A percentile compares a stretch with the other conserved stretches of the same genome.
Evolutionary conservation across 2,329 filamentous ascomycete genomes (phyloP).

Genomic region (Sclerotiophoma versabilis): DNA sequence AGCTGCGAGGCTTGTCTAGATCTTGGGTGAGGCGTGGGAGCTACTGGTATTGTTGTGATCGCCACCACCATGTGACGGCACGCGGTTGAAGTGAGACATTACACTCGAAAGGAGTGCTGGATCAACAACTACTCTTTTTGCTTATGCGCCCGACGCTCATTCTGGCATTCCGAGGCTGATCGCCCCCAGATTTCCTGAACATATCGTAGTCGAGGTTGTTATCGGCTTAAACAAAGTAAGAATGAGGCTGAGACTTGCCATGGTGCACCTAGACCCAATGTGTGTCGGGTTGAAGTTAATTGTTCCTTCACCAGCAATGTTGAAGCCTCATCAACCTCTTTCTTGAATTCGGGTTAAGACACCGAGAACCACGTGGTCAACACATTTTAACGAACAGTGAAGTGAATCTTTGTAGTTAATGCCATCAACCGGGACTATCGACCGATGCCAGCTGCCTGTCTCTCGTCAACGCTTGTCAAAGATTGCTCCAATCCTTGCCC

Average conservation of each 20-base stretch:
- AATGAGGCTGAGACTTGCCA: neutral
- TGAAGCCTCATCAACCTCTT: neutral
- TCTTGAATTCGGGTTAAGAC: neutral
- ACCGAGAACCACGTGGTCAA: neutral
- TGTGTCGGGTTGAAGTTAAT: neutral
- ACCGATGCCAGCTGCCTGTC: neutral
- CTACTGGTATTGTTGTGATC: neutral
- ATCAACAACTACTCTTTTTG: neutral
- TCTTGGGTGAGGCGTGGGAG: neutral
- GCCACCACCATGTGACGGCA: neutral
- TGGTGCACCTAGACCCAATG: neutral
- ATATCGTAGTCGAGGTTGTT: neutral
- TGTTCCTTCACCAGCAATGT: neutral
- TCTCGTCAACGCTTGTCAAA: neutral
- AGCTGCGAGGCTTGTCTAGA: neutral
- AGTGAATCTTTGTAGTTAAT: neutral
- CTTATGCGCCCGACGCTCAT: neutral
- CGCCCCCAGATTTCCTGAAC: neutral
- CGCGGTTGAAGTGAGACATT: conserved; percentile 1
- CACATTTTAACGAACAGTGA: neutral
- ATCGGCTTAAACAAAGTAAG: neutral
- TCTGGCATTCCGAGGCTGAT: neutral
- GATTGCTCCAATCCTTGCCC: neutral
- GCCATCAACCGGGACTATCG: neutral
- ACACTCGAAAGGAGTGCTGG: neutral